phyloP scores from a whole-genome alignment of 768 basidiomycete genomes.

The Suillus luteus region DNA sequence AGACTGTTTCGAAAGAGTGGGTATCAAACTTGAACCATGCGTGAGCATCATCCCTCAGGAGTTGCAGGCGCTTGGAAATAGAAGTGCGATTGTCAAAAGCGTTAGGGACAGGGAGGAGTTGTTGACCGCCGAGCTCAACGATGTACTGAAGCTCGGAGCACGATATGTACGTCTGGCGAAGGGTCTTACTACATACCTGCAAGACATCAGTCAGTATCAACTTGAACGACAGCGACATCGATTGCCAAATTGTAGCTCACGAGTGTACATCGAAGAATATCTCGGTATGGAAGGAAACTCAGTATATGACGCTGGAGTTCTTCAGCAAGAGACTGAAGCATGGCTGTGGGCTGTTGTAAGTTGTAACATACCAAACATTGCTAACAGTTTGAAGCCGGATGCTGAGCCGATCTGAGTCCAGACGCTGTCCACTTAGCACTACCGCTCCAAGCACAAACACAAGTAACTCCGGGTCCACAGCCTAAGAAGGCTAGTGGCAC shows the following conservation, averaged over 20 bases:
- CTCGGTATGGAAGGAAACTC: background rate
- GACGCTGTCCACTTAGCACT: too few relatives aligned
- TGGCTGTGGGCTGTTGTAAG: background rate
- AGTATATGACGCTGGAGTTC: background rate
- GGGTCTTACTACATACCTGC: background rate
- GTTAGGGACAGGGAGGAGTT: background rate
- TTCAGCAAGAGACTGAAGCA: background rate
- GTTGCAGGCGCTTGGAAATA: background rate
- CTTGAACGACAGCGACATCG: background rate
- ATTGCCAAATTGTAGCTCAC: background rate
- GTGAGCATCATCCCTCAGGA: background rate
- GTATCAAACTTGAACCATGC: background rate
- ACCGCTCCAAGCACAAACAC: background rate
- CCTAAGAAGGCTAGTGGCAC: background rate
- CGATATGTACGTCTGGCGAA: background rate
- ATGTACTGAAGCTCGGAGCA: conserved; percentile 3
- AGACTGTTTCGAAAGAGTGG: background rate
- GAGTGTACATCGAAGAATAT: conserved; percentile 1
- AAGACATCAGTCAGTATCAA: background rate
- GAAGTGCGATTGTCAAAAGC: background rate
- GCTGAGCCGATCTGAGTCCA: background rate
- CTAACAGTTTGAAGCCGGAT: background rate
- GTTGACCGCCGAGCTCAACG: conserved; percentile 1
- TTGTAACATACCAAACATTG: background rate
- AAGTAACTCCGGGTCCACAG: background rate